Percentiles rank a stretch among this genome's conserved stretches.
Conservation (phyloP, 768 basidiomycete species). For the Tylopilus balloui region DNA sequence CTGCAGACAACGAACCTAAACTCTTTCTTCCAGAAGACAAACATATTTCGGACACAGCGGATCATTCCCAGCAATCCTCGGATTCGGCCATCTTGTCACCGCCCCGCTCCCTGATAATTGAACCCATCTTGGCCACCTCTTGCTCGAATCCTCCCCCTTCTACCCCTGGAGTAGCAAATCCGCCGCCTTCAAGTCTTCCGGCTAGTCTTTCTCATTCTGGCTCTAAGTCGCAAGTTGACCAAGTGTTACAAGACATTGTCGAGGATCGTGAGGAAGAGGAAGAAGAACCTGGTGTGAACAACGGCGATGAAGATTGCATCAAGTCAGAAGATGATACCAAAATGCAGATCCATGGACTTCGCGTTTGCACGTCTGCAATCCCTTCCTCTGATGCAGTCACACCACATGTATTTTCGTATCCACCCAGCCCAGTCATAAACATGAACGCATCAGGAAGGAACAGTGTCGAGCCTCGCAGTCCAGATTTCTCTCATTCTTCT, state of each 20-base stretch:
- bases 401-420: constrained; percentile 26
- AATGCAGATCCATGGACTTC: constrained; percentile 52
- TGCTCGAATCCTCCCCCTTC: constrained; percentile 21
- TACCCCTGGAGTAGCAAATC: constrained; percentile 25
- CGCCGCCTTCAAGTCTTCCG: constrained; percentile 38
- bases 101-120: constrained; percentile 36
- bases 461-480: constrained; percentile 25
- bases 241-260: constrained; percentile 52
- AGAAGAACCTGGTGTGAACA: constrained; percentile 31
- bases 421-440: constrained; percentile 18
- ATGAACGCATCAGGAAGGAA: constrained; percentile 16
- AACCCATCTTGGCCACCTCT: constrained; percentile 45
- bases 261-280: constrained; percentile 46
- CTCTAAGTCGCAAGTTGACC: constrained; percentile 26
- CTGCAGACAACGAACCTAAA: not conserved
- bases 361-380: constrained; percentile 46
- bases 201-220: constrained; percentile 29
- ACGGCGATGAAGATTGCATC: constrained; percentile 15
- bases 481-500: constrained; percentile 17
- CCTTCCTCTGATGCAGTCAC: constrained; percentile 25
- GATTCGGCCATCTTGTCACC: constrained; percentile 10
- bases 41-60: not conserved
- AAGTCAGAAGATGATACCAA: constrained; percentile 15
- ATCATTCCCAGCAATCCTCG: not conserved
- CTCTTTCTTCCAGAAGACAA: not conserved